Evolutionary conservation across 75 land plant genomes (phyloP), one percentile per base, ranked within the genome.

Genomic region (Azolla pinnata): DNA sequence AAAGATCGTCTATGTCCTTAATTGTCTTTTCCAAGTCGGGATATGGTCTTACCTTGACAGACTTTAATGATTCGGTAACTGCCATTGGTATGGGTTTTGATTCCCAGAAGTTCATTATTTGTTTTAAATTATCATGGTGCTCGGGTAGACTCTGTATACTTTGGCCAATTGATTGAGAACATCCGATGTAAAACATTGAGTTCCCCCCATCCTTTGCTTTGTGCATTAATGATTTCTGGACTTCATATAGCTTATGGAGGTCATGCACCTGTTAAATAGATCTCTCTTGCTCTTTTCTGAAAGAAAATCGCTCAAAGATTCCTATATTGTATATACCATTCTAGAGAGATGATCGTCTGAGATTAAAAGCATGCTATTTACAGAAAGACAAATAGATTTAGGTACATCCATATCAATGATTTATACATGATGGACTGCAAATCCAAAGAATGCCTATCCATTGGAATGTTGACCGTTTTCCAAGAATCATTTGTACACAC

Each of bases 241-340:
- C 54, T 27, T 52, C 54, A 52, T 52, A 52, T 1, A 52, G 54
- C 29, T 52, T 52, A 29, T 52, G 54, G 29, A 52, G 54, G 54
- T 52, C 54, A 52, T 52, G 54, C 54, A 52, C 25, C 54, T 52
- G 54, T 2, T 8, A 8, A 48, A 20, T 12, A 4, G 19, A 3
- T 17, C 18, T 8, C 14, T 17, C 3, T 48, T 48, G 18, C 19
- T 8, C 9, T 9, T 18, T 20, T 20, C 19, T 7, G 14, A 18
- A 48, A 18, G 3, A 18, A 18, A 9, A 48, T 48, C 14, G 42
- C 14, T 8, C 7, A 38, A 38, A 38, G 12, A 8, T 14, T 38
- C 12, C 7, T 8, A 38, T 7, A 38, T 8, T 38, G 42, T 38
- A 14, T 38, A 8, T 14, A 38, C 42, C 12, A 7, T 14, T 14